Conservation (phyloP, 192 early-diverging fungal genomes). For the Fimicolochytrium jonesii region DNA sequence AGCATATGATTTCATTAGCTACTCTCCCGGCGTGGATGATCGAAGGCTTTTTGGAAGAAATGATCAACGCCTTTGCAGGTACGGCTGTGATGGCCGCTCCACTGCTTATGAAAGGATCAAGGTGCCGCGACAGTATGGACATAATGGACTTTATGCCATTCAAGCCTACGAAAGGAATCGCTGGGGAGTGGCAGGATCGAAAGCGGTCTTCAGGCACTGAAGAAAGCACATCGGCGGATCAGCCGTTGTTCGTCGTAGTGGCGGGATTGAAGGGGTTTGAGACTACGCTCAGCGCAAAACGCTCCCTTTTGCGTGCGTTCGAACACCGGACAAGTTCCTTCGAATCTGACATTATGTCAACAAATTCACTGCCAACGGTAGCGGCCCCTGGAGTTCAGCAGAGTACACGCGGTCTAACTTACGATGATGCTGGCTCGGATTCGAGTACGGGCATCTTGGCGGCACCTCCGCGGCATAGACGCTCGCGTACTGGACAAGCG, state of each 20-base stretch:
- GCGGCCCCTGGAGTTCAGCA: neutral
- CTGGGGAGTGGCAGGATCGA: neutral
- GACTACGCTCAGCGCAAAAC: too few species aligned
- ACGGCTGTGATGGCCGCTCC: constrained; percentile 15
- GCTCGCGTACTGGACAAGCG: constrained; percentile 2
- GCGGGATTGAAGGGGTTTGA: too few species aligned
- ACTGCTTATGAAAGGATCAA: constrained; percentile 1
- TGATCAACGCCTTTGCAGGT: constrained; percentile 27
- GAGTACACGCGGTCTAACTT: too few species aligned
- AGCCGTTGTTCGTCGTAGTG: too few species aligned
- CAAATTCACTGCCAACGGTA: too few species aligned
- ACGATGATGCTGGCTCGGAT: constrained; percentile 4
- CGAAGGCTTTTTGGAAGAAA: constrained; percentile 36
- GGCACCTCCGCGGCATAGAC: neutral
- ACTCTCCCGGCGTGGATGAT: constrained; percentile 27
- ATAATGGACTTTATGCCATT: constrained; percentile 5
- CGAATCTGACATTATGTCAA: too few species aligned
- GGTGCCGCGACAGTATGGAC: neutral
- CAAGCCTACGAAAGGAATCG: constrained; percentile 3
- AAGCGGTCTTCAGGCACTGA: too few species aligned
- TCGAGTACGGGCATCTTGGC: neutral
- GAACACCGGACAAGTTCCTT: too few species aligned
- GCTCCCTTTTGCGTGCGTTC: too few species aligned
- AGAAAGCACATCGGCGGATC: too few species aligned
- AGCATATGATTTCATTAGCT: constrained; percentile 30